A percentile compares a stretch with the other conserved stretches of the same genome.
These are phyloP conservation scores for Sarcodon sp. DNA, from an alignment of 768 basidiomycete species.

Conservation along the genomic window DNA sequence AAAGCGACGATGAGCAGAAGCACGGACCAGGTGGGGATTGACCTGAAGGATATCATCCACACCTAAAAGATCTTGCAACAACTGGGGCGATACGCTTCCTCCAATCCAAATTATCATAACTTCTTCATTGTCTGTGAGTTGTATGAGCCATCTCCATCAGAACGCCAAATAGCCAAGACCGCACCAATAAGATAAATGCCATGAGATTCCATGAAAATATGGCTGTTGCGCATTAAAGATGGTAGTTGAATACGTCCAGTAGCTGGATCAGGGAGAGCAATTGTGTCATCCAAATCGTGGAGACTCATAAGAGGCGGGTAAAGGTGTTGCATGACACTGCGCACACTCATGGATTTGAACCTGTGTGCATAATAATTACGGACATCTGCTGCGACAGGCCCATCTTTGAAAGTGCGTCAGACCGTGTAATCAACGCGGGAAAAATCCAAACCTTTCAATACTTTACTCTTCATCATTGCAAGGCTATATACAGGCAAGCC, in stretches of 20 bases:
- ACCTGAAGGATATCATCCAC: conserved; percentile 66
- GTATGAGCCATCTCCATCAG: not conserved
- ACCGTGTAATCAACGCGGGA: too few relatives aligned
- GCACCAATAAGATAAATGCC: conserved; percentile 90
- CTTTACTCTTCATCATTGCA: conserved; percentile 77
- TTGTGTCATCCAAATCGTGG: conserved; percentile 65
- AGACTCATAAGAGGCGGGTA: conserved; percentile 85
- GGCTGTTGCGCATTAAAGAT: conserved; percentile 66
- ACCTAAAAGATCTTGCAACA: conserved; percentile 75
- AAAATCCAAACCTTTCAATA: conserved; percentile 64
- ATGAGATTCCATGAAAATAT: conserved; percentile 79
- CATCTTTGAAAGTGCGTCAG: conserved; percentile 30
- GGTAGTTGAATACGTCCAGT: conserved; percentile 57
- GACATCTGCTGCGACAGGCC: conserved; percentile 87
- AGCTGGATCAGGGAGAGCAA: conserved; percentile 51
- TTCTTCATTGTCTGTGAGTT: conserved; percentile 73
- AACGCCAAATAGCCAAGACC: conserved; percentile 8
- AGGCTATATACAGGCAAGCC: conserved; percentile 73
- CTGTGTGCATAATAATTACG: conserved; percentile 77
- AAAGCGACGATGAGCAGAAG: conserved; percentile 1
- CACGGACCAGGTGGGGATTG: conserved; percentile 56
- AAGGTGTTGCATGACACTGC: conserved; percentile 60
- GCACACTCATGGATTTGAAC: conserved; percentile 57
- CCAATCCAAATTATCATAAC: conserved; percentile 87
- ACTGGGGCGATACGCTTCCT: conserved; percentile 62